Evolutionary conservation across 1,284 basidiomycete genomes (phyloP).

Genomic region (Ganoderma meredithae): DNA sequence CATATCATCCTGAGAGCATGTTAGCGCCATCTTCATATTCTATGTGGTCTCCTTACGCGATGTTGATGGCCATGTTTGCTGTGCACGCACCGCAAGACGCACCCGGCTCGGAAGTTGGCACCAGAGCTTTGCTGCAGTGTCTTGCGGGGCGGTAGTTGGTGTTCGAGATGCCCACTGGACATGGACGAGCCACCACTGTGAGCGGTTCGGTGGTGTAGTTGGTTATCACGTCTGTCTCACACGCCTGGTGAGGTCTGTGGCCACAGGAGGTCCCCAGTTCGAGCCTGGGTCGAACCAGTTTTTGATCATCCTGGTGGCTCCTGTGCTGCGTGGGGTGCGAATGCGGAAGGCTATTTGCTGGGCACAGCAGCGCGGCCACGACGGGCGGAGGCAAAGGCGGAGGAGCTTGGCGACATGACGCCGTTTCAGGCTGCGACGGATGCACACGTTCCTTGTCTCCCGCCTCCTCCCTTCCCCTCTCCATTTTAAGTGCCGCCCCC

Average conservation of each 20-base stretch:
- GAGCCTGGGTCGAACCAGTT: slow-evolving; percentile 38
- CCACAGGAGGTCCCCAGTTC: slow-evolving; percentile 42
- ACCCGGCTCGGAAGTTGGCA: too few relatives aligned
- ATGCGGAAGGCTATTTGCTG: not conserved
- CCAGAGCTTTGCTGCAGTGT: too few relatives aligned
- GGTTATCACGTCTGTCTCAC: slow-evolving; percentile 45
- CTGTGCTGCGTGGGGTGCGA: too few relatives aligned
- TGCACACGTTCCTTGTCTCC: slow-evolving; percentile 27
- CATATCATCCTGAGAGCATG: slow-evolving; percentile 80
- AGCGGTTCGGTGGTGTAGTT: slow-evolving; percentile 42
- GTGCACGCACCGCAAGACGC: too few relatives aligned
- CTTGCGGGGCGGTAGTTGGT: not conserved
- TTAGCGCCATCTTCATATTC: not conserved
- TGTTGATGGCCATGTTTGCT: slow-evolving; percentile 33
- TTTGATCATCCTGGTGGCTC: slow-evolving; percentile 9
- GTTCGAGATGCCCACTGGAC: too few relatives aligned
- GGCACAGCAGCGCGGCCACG: not conserved
- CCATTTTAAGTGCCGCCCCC: not conserved
- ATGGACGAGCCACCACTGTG: too few relatives aligned
- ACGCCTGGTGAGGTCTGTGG: slow-evolving; percentile 14
- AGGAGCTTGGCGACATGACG: not conserved
- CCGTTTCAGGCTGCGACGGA: not conserved
- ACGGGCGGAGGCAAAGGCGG: not conserved
- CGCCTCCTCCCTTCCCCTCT: slow-evolving; percentile 6
- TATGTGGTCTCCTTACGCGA: slow-evolving; percentile 23